phyloP scores from a whole-genome alignment of 345 rosid species.

The Cardamine resedifolia region DNA sequence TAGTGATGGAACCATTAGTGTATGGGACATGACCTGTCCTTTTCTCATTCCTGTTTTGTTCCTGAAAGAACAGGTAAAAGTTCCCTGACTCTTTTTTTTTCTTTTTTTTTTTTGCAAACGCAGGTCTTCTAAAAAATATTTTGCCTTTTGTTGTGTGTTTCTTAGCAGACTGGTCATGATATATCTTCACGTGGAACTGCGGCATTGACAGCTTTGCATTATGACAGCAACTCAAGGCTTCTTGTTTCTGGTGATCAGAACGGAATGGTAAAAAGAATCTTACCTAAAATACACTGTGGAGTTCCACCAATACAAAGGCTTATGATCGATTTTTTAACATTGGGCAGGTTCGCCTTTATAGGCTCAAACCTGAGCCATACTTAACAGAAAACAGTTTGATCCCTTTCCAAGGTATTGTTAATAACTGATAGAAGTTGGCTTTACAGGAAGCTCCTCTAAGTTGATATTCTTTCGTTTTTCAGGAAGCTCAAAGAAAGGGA shows the following conservation, averaged over 20 bases:
- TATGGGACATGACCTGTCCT: conserved; percentile 85
- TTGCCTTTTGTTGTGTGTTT: conserved; percentile 14
- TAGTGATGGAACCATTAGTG: conserved; percentile 71
- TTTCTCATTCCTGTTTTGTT: conserved; percentile 58
- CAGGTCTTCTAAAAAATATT: background rate
- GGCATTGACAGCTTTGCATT: conserved; percentile 63
- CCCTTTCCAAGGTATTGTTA: conserved; percentile 57
- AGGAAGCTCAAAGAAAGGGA: conserved; percentile 75
- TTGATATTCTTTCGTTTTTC: conserved; percentile 14
- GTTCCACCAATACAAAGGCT: background rate
- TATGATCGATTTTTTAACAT: background rate
- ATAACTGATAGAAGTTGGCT: conserved; percentile 3
- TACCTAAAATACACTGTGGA: background rate
- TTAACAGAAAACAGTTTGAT: conserved; percentile 58
- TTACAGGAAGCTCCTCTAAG: too few species aligned
- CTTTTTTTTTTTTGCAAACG: background rate
- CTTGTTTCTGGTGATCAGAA: conserved; percentile 81
- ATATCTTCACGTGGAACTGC: conserved; percentile 58
- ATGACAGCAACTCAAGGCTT: conserved; percentile 51
- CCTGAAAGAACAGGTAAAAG: conserved; percentile 72
- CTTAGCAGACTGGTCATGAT: conserved; percentile 73
- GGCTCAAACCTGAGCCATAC: conserved; percentile 75
- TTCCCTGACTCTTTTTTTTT: background rate
- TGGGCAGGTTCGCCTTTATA: conserved; percentile 71
- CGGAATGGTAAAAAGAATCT: conserved; percentile 57